Evolutionary conservation across 768 basidiomycete genomes (phyloP).

Genomic region (Naganishia onofrii): DNA sequence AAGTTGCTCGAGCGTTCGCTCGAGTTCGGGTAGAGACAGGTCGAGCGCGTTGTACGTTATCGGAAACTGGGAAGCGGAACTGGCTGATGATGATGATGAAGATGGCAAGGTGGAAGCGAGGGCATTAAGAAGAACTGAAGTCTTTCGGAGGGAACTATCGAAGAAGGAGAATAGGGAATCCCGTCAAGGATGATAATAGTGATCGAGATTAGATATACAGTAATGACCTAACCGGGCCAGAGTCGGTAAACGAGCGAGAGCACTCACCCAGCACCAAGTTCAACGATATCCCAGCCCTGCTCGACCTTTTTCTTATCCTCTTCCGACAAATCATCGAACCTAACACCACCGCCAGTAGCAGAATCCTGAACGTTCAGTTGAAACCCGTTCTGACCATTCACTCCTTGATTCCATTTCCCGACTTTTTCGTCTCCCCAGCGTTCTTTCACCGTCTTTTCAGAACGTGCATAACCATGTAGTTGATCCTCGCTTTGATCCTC

Average conservation of each 20-base stretch:
- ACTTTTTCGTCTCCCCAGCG: constrained; percentile 52
- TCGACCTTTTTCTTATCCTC: constrained; percentile 26
- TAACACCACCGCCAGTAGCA: too few species aligned
- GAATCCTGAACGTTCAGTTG: constrained; percentile 17
- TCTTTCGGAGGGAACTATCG: constrained; percentile 77
- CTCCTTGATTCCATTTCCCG: constrained; percentile 56
- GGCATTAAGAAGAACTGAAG: constrained; percentile 73
- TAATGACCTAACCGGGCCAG: background rate
- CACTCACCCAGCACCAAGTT: constrained; percentile 91
- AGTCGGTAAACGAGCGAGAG: constrained; percentile 1
- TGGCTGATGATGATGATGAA: background rate
- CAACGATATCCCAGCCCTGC: constrained; percentile 62
- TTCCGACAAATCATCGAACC: constrained; percentile 2
- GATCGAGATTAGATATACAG: constrained; percentile 24
- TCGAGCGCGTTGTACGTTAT: constrained; percentile 90
- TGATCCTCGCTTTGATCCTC: constrained; percentile 4
- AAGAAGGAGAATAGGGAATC: background rate
- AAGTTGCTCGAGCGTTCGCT: constrained; percentile 72
- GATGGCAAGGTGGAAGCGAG: constrained; percentile 57
- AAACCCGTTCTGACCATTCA: constrained; percentile 53
- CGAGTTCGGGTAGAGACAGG: constrained; percentile 79
- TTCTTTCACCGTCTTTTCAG: constrained; percentile 36
- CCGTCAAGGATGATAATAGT: constrained; percentile 3
- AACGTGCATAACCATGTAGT: background rate
- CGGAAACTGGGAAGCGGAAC: constrained; percentile 54